Evolutionary conservation across 805 yeast genomes (phyloP).

Genomic region (Ogataea minuta): DNA sequence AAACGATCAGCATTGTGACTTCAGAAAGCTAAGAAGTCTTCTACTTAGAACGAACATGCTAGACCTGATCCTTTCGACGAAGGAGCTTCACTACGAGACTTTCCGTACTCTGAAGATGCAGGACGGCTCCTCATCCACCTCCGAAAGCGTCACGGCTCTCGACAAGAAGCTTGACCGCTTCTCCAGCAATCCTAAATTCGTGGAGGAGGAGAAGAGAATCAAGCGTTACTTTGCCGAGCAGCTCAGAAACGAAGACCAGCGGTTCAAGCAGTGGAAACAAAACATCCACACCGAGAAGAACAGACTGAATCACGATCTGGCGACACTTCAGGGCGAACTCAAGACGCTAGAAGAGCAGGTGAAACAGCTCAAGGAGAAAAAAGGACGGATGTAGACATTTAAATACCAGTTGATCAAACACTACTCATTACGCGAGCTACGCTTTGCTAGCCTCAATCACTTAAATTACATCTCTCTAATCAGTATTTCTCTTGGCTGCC

Average conservation of each 20-base stretch:
- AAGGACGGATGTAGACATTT: slow-evolving; percentile 36
- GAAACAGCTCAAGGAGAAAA: slow-evolving; percentile 55
- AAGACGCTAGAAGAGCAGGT: slow-evolving; percentile 75
- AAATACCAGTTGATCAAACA: slow-evolving; percentile 9
- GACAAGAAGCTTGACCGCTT: slow-evolving; percentile 39
- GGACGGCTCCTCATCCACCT: slow-evolving; percentile 21
- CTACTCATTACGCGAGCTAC: slow-evolving; percentile 11
- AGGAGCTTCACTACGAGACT: slow-evolving; percentile 77
- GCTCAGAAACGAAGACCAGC: slow-evolving; percentile 92
- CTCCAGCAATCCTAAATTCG: slow-evolving; percentile 80
- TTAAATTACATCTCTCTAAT: slow-evolving; percentile 41
- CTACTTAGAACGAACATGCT: slow-evolving; percentile 80
- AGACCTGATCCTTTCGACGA: slow-evolving; percentile 75
- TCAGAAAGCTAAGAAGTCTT: slow-evolving; percentile 74
- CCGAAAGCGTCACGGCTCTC: slow-evolving; percentile 21
- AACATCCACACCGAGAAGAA: slow-evolving; percentile 94
- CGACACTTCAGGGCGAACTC: slow-evolving; percentile 77
- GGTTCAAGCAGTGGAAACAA: slow-evolving; percentile 98
- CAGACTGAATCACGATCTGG: slow-evolving; percentile 89
- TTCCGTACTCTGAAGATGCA: slow-evolving; percentile 73
- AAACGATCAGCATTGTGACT: slow-evolving; percentile 82
- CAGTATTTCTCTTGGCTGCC: slow-evolving; percentile 87
- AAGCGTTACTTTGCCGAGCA: slow-evolving; percentile 96
- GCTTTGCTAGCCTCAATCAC: slow-evolving; percentile 9
- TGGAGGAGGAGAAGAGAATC: slow-evolving; percentile 93